Evolutionary conservation across 2,329 filamentous ascomycete genomes (phyloP).

Genomic region (Cladophialophora carrionii): DNA sequence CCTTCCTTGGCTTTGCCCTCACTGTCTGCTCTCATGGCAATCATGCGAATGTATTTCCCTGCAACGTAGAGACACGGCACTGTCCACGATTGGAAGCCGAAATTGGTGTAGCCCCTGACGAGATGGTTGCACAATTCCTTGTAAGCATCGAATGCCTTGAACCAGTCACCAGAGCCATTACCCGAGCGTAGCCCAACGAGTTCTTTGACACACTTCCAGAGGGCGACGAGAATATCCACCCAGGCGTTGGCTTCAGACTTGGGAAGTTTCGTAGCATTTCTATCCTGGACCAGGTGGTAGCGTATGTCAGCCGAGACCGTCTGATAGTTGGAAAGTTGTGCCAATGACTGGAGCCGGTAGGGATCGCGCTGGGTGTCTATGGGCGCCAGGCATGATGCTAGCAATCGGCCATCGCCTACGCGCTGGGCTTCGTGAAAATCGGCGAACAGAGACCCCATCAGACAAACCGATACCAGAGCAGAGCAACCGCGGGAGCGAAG

Average conservation of each 20-base stretch:
- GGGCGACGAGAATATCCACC: constrained; percentile 80
- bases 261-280: constrained; percentile 59
- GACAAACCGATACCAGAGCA: not conserved
- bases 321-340: constrained; percentile 69
- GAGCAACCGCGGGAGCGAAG: not conserved
- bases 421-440: constrained; percentile 73
- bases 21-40: constrained; percentile 88
- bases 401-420: constrained; percentile 67
- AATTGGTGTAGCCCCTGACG: constrained; percentile 77
- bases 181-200: constrained; percentile 68
- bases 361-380: constrained; percentile 65
- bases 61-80: constrained; percentile 86
- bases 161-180: constrained; percentile 64
- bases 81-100: constrained; percentile 83
- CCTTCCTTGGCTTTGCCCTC: constrained; percentile 59
- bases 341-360: constrained; percentile 69
- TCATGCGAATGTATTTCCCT: constrained; percentile 81
- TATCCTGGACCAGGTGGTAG: constrained; percentile 68
- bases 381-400: constrained; percentile 76
- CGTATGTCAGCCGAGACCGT: constrained; percentile 71
- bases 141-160: constrained; percentile 85
- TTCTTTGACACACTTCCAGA: constrained; percentile 80
- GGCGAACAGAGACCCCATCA: constrained; percentile 73
- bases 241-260: constrained; percentile 76
- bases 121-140: constrained; percentile 78